phyloP scores from a whole-genome alignment of 1,284 basidiomycete species.

The Pseudozyma thailandica region DNA sequence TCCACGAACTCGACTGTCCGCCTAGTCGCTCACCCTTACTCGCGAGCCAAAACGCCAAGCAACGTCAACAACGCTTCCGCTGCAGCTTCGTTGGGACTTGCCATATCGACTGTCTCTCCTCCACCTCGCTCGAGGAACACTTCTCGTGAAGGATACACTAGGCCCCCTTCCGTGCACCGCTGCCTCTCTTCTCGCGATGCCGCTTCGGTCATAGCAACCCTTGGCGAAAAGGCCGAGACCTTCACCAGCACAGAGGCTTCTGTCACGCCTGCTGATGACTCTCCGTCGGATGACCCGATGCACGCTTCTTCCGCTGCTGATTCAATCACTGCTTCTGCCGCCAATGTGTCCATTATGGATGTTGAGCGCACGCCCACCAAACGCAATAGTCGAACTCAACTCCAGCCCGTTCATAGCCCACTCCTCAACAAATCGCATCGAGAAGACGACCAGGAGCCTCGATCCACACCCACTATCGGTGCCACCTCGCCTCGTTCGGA shows the following conservation, averaged over 20 bases:
- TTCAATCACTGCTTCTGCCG: neutral
- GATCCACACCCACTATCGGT: slow-evolving; percentile 20
- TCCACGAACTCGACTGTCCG: slow-evolving; percentile 1
- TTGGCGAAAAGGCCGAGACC: neutral
- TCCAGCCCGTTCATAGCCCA: neutral
- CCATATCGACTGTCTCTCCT: slow-evolving; percentile 29
- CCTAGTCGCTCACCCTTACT: slow-evolving; percentile 27
- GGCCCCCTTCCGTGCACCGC: slow-evolving; percentile 10
- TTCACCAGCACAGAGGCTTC: neutral
- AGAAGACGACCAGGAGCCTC: slow-evolving; percentile 15
- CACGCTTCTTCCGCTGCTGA: slow-evolving; percentile 11
- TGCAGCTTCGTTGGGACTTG: slow-evolving; percentile 16
- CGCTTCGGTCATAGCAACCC: neutral
- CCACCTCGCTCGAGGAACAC: slow-evolving; percentile 16
- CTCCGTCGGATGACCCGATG: slow-evolving; percentile 18
- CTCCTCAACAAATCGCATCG: neutral
- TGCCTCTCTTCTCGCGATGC: slow-evolving; percentile 11
- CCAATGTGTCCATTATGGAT: slow-evolving; percentile 6
- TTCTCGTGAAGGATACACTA: slow-evolving; percentile 7
- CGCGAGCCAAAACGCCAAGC: slow-evolving; percentile 32
- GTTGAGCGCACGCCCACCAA: slow-evolving; percentile 48
- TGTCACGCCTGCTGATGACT: neutral
- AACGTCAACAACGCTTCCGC: slow-evolving; percentile 4
- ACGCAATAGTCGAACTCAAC: slow-evolving; percentile 2
- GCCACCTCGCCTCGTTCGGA: slow-evolving; percentile 10